Percentiles rank a stretch among this genome's conserved stretches.
Conservation (phyloP, 2,329 filamentous ascomycete genomes). For the Aureobasidium zeae region DNA sequence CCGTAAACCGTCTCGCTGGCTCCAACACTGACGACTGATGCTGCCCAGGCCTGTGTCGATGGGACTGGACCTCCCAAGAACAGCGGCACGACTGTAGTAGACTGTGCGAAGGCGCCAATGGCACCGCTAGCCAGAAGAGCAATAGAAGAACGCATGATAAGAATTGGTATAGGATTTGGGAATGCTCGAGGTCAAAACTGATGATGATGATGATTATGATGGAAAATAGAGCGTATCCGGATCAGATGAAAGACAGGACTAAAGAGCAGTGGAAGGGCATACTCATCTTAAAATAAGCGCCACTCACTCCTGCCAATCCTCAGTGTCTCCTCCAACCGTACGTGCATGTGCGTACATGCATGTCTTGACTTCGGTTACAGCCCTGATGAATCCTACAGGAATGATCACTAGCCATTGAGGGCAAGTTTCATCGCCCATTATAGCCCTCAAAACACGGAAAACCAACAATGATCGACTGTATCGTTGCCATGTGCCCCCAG, state of each 20-base stretch:
- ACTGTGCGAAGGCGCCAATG: background rate
- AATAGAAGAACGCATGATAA: conserved; percentile 8
- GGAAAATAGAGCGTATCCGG: background rate
- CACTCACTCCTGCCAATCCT: background rate
- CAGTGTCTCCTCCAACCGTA: background rate
- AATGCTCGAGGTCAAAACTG: too few relatives aligned
- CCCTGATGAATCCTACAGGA: too few relatives aligned
- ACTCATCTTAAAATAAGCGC: too few relatives aligned
- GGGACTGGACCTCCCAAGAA: background rate
- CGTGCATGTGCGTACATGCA: background rate
- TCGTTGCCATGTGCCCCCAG: background rate
- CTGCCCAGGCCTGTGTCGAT: background rate
- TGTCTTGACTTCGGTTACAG: background rate
- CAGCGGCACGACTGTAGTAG: background rate
- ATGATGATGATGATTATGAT: background rate
- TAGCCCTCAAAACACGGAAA: background rate
- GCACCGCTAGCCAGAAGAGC: conserved; percentile 7
- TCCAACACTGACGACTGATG: background rate
- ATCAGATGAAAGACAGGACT: background rate
- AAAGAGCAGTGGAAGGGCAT: background rate
- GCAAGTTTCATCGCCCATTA: too few relatives aligned
- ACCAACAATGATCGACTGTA: background rate
- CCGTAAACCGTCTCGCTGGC: background rate
- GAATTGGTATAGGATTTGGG: background rate
- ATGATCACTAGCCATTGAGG: too few relatives aligned